phyloP scores from a whole-genome alignment of 768 basidiomycete species.

The Panus rudis region DNA sequence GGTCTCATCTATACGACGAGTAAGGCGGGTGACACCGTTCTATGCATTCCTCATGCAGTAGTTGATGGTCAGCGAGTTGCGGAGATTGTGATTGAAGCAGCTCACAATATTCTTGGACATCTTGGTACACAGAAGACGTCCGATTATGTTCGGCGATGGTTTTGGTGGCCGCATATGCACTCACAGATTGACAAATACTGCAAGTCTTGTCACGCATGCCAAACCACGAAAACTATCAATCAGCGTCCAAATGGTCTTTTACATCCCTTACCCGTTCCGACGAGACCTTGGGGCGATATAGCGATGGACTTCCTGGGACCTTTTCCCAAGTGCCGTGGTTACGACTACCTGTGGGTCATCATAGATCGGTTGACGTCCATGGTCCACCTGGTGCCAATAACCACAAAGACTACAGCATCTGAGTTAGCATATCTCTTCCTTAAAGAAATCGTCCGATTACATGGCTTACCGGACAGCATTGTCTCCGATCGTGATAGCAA shows the following conservation, averaged over 20 bases:
- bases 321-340: constrained; percentile 19
- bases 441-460: constrained; percentile 15
- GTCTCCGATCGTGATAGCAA: constrained; percentile 24
- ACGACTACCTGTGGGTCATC: constrained; percentile 19
- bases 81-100: constrained; percentile 20
- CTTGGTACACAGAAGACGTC: constrained; percentile 21
- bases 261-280: constrained; percentile 24
- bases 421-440: constrained; percentile 14
- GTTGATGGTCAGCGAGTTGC: constrained; percentile 4
- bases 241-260: constrained; percentile 21
- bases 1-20: not conserved
- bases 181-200: constrained; percentile 14
- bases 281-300: constrained; percentile 28
- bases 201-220: constrained; percentile 14
- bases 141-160: constrained; percentile 26
- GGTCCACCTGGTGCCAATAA: constrained; percentile 14
- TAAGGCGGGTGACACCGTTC: not conserved
- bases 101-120: constrained; percentile 27
- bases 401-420: constrained; percentile 8
- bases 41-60: constrained; percentile 18
- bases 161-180: constrained; percentile 27
- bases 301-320: constrained; percentile 35
- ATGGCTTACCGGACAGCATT: constrained; percentile 19
- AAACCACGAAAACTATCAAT: constrained; percentile 10
- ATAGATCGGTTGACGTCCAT: constrained; percentile 16